These are phyloP conservation scores for Xylaria cubensis DNA, from an alignment of 495 filamentous ascomycete species.

Conservation along the genomic window DNA sequence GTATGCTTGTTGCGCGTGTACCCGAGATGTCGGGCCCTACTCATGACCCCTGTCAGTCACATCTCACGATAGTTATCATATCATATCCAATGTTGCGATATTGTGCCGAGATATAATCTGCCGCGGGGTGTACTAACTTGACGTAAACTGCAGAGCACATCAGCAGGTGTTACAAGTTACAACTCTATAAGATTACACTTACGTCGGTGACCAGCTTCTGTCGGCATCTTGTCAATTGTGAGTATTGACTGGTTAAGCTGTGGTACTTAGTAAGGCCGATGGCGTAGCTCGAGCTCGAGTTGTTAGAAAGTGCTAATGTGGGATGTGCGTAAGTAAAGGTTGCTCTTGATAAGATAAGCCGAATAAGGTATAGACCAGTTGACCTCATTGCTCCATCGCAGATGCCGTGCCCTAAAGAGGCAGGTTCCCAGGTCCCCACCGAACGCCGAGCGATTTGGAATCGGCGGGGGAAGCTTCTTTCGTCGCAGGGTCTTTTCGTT, in stretches of 20 bases:
- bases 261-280: background rate
- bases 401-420: background rate
- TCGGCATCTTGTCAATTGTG: conserved; percentile 69
- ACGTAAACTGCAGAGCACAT: conserved; percentile 71
- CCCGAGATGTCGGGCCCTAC: conserved; percentile 84
- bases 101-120: background rate
- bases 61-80: background rate
- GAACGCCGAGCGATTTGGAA: conserved; percentile 20
- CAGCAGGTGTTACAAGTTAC: background rate
- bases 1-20: conserved; percentile 86
- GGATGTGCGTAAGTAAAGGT: conserved; percentile 23
- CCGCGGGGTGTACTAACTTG: conserved; percentile 70
- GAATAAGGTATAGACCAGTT: background rate
- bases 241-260: conserved; percentile 18
- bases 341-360: conserved; percentile 20
- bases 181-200: conserved; percentile 49
- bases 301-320: conserved; percentile 9
- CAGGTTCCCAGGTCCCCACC: background rate
- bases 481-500: background rate
- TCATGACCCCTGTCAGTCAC: conserved; percentile 37
- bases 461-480: conserved; percentile 1
- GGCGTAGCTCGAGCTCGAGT: conserved; percentile 3
- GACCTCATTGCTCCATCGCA: background rate
- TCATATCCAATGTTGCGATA: background rate
- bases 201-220: conserved; percentile 80